Evolutionary conservation across 495 filamentous ascomycete species (phyloP).

Genomic region (Penicillium fimorum): DNA sequence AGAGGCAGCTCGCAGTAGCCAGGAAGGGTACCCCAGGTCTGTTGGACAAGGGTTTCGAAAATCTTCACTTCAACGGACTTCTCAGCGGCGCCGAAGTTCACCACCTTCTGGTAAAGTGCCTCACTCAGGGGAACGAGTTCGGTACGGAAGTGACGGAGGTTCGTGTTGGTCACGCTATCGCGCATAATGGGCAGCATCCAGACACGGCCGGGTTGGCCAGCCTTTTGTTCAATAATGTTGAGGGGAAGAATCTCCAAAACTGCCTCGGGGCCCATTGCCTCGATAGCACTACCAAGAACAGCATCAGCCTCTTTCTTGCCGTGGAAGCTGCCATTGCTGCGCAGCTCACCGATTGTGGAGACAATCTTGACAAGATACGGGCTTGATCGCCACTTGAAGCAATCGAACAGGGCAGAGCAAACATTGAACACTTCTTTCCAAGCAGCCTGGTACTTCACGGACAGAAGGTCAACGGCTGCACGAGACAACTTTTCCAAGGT

Average conservation of each 20-base stretch:
- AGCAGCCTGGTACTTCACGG: conserved; percentile 85
- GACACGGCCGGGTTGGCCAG: conserved; percentile 77
- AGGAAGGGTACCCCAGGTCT: conserved; percentile 92
- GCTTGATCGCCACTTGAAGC: conserved; percentile 77
- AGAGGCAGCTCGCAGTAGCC: conserved; percentile 91
- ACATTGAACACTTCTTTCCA: conserved; percentile 96
- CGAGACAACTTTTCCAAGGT: conserved; percentile 71
- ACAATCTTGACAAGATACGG: conserved; percentile 73
- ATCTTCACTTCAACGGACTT: conserved; percentile 96
- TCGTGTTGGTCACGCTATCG: conserved; percentile 80
- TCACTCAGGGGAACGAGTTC: conserved; percentile 89
- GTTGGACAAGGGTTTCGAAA: conserved; percentile 91
- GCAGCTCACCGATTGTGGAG: conserved; percentile 78
- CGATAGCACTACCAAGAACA: conserved; percentile 80
- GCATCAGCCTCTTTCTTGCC: conserved; percentile 93
- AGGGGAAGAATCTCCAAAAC: conserved; percentile 79
- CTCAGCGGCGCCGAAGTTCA: conserved; percentile 72
- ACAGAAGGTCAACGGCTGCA: conserved; percentile 67
- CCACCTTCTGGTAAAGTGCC: conserved; percentile 80
- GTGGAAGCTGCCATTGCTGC: conserved; percentile 82
- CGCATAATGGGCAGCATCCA: conserved; percentile 92
- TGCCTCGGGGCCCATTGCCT: conserved; percentile 81
- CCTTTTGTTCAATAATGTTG: conserved; percentile 73
- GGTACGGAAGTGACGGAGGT: conserved; percentile 76
- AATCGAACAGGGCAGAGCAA: conserved; percentile 79